phyloP scores from a whole-genome alignment of 2,329 filamentous ascomycete genomes.

The Cytospora piceae region DNA sequence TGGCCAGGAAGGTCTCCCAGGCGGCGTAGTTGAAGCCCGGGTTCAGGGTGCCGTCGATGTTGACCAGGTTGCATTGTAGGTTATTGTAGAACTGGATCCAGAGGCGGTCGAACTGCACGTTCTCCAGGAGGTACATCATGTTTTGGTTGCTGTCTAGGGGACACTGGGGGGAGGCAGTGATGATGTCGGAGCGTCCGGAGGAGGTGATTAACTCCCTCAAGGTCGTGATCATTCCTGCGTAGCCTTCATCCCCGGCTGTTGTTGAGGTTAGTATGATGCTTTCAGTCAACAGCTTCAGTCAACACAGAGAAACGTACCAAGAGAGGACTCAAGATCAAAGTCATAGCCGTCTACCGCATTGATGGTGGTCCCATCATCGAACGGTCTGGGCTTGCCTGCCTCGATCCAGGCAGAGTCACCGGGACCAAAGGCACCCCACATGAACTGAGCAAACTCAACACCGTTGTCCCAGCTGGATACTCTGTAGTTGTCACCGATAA shows the following conservation, averaged over 20 bases:
- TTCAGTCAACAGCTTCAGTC: not conserved
- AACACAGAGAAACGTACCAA: constrained; percentile 24
- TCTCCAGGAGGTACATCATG: constrained; percentile 47
- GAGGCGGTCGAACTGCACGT: constrained; percentile 46
- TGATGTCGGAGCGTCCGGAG: constrained; percentile 27
- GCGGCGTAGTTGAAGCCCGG: constrained; percentile 43
- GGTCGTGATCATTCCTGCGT: constrained; percentile 37
- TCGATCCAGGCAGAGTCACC: constrained; percentile 36
- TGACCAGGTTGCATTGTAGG: constrained; percentile 42
- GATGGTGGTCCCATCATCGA: constrained; percentile 41
- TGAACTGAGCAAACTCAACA: constrained; percentile 42
- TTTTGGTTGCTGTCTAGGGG: constrained; percentile 43
- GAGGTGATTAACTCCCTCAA: constrained; percentile 31
- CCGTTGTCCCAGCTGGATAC: constrained; percentile 39
- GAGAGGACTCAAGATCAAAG: constrained; percentile 50
- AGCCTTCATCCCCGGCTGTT: constrained; percentile 35
- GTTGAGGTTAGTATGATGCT: not conserved
- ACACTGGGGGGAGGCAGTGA: constrained; percentile 51
- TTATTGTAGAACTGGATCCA: constrained; percentile 56
- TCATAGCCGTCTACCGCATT: constrained; percentile 57
- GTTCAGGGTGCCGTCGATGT: constrained; percentile 33
- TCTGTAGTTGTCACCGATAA: constrained; percentile 39
- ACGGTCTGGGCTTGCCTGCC: constrained; percentile 44
- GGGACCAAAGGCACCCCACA: constrained; percentile 45
- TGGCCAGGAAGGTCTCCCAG: constrained; percentile 41